phyloP scores from a whole-genome alignment of 345 rosid species.

The Laguncularia racemosa region DNA sequence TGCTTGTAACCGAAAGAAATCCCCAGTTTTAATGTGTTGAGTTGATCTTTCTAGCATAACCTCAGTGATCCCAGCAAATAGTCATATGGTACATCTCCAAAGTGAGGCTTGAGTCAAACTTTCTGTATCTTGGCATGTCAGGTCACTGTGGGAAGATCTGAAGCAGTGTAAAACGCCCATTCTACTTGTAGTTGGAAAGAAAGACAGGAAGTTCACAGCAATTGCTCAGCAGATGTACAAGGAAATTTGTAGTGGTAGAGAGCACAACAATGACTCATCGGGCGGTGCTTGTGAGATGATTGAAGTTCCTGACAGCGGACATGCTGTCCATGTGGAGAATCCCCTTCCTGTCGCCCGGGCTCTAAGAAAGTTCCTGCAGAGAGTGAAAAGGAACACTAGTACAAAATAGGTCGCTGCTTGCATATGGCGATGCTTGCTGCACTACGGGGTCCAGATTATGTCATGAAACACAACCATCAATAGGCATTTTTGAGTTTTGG shows the following conservation, averaged over 20 bases:
- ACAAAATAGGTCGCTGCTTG: no score
- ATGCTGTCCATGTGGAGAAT: constrained; percentile 84
- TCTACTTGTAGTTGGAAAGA: constrained; percentile 57
- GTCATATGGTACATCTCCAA: no score
- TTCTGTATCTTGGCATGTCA: constrained; percentile 13
- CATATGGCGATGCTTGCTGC: no score
- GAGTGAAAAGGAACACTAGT: constrained; percentile 6
- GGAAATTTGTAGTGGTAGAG: constrained; percentile 17
- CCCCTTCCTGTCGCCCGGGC: constrained; percentile 51
- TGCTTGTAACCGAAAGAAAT: no score
- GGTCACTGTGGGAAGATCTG: constrained; percentile 86
- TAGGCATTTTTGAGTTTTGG: no score
- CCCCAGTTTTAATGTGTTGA: no score
- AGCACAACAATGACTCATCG: constrained; percentile 7
- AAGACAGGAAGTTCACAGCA: constrained; percentile 60
- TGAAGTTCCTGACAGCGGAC: constrained; percentile 63
- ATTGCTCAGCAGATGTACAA: constrained; percentile 43
- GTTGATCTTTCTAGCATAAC: no score
- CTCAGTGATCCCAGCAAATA: no score
- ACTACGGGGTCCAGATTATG: no score
- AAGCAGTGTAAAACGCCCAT: constrained; percentile 48
- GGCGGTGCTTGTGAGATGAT: constrained; percentile 24
- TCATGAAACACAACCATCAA: no score
- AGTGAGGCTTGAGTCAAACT: no score
- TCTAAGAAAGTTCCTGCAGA: constrained; percentile 46